Conservation (phyloP, 257 asterid species). For the Solanum corneliomulleri region DNA sequence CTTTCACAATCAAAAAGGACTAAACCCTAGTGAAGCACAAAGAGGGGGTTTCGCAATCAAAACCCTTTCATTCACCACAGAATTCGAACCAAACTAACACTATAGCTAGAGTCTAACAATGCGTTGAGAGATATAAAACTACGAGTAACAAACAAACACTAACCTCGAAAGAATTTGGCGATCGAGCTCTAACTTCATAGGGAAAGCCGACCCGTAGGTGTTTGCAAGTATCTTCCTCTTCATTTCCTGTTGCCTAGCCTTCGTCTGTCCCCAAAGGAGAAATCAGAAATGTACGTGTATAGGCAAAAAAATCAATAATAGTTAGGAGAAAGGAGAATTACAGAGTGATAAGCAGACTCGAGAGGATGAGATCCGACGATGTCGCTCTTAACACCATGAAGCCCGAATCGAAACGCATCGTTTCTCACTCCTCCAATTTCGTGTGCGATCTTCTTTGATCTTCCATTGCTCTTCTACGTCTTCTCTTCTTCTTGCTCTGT, state of each 20-base stretch:
- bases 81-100: neutral
- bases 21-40: neutral
- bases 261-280: neutral
- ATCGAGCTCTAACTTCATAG: neutral
- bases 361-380: slow-evolving; percentile 80
- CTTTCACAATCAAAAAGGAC: neutral
- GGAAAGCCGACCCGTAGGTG: neutral
- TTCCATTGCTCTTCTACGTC: neutral
- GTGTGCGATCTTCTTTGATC: neutral
- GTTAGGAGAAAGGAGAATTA: neutral
- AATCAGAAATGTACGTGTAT: neutral
- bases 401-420: slow-evolving; percentile 25
- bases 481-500: neutral
- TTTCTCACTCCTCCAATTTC: neutral
- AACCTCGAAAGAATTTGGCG: neutral
- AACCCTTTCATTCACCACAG: neutral
- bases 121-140: neutral
- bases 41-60: neutral
- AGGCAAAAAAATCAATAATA: neutral
- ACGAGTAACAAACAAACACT: neutral
- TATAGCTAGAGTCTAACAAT: neutral
- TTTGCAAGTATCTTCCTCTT: neutral
- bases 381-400: slow-evolving; percentile 83
- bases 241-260: neutral
- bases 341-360: slow-evolving; percentile 44